Evolutionary conservation across 345 rosid species (phyloP), one percentile per base, ranked within the genome.

Genomic region (Arabis hirsuta): DNA sequence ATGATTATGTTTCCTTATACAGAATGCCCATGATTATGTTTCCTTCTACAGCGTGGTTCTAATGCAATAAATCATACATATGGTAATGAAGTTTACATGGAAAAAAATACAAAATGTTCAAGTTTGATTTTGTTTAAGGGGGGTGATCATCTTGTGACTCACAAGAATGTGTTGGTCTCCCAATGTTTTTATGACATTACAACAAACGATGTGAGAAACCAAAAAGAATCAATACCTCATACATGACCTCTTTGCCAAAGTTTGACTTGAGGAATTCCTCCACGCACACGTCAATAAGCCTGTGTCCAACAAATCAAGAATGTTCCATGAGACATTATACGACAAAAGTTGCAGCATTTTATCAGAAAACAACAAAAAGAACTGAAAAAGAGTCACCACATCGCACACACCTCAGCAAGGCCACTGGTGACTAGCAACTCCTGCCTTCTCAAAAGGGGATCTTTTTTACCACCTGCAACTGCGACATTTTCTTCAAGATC

Each of bases 391-490:
- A 52, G 45, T 44, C 32, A 53, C 39, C 64, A 27, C 36, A 12
- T 54, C 26, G 42, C 72, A 80, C 82, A 65, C 55, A 93, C 99
- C 99, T 89, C 92, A 60, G 96, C 98, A 78, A 94, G 92, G 72
- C 97, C 92, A 65, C 95, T 89, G 62, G 73, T 66, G 32, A 94
- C 74, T 69, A 94, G 74, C 84, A 94, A 71, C 75, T 94, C 98
- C 64, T 52, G 88, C 76, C 98, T 88, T 81, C 97, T 88, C 56
- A 88, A 14, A 44, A 65, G 68, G 42, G 92, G 84, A 77, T 94
- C 97, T 73, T 90, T 91, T 71, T 94, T 94, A 60, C 97, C 82
- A 65, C 84, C 84, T 50, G 76, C 88, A 66, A 67, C 66, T 47
- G 50, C 64, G 50, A 64, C 57, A 47, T 66, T 75, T 57, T 78